Base-by-base conservation (phyloP, 2,329 filamentous ascomycete species). In the Helotiales sp. region DNA sequence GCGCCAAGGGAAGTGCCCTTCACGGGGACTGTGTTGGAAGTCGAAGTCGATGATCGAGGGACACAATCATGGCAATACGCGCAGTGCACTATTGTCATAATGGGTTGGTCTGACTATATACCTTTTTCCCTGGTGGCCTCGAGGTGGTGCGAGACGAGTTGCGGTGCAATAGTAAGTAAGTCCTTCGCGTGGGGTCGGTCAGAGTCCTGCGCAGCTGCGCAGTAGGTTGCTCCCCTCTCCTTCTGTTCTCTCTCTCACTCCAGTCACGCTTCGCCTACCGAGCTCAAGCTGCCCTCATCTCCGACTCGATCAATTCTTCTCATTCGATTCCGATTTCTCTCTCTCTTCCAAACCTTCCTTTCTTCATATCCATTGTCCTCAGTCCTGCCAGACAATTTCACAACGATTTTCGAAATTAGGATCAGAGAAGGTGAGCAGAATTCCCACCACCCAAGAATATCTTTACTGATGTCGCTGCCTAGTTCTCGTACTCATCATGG, bases 401-500 rank as follows among this genome's bases (percentile, higher is more conserved):
- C 33, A n/a, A 17, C 22, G 55, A 52, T 47, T 42, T 24, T 36
- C 30, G 10, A 24, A 53, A 15, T 46, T 22, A 36, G n/a, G 36
- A 25, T 27, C 40, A 48, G 22, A 15, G 54, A 48, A 57, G 34
- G 55, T 60, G 50, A 38, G 58, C 52, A 53, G 22, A 15, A 49
- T 12, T 40, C 22, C 49, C n/a, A 15, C 10, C 27, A 34, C 9
- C 27, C 33, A 10, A 7, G 42, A 38, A 34, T 19, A 25, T 17
- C 25, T 46, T 36, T 44, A 47, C 60, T 64, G 48, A 64, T 40
- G 30, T 59, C 33, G 59, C 42, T 57, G 62, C 60, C 57, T 62
- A 64, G 60, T 48, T 31, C 33, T 44, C 42, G 36, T 49, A 42
- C 33, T 31, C 40, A 56, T 10, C 24, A 62, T 62, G 57, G 44